Evolutionary conservation across 2,329 filamentous ascomycete species (phyloP), one percentile per base, ranked within the genome.

Genomic region (Pestalotiopsis sp.): DNA sequence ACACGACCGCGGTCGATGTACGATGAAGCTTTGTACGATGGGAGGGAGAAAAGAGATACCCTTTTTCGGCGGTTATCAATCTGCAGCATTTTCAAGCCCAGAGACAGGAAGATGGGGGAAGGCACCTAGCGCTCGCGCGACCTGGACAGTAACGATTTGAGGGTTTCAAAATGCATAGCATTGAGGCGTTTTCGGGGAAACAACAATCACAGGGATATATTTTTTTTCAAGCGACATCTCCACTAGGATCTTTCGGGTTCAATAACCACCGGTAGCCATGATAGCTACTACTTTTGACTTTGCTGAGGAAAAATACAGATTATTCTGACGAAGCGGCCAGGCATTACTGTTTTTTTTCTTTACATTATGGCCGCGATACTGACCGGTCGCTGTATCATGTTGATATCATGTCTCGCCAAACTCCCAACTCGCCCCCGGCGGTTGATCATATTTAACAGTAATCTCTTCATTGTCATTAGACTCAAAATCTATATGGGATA

Each of bases 171-270:
- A 35, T 73, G 74, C 69, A 72, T 72, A 72, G 74, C 72, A 75
- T 70, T 68, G 68, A 65, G 76, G 75, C 73, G 75, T 76, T 78
- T 55, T 55, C 68, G 64, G 55, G 64, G 68, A 65, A 56, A 35
- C 30, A 35, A 35, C 30, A 35, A 35, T 35, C 7, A 35, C 30
- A 35, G 7, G 30, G 30, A 35, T 35, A 35, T 4, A 4, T 7
- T 30, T 9, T 35, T 35, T 35, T 35, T 35, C 35, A n/a, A 64
- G 65, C 55, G 65, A 72, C 71, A 71, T 74, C 72, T 74, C 71
- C 71, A 70, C 73, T 73, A 71, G 69, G n/a, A 52, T 5, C 11
- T 52, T 20, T 52, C 44, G 20, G 20, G 9, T 3, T 17, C 14
- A 17, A 17, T 17, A 52, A 52, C 4, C 44, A 20, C 11, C 13